Conservation (phyloP, 2,329 filamentous ascomycete genomes). For the Metarhizium rileyi region DNA sequence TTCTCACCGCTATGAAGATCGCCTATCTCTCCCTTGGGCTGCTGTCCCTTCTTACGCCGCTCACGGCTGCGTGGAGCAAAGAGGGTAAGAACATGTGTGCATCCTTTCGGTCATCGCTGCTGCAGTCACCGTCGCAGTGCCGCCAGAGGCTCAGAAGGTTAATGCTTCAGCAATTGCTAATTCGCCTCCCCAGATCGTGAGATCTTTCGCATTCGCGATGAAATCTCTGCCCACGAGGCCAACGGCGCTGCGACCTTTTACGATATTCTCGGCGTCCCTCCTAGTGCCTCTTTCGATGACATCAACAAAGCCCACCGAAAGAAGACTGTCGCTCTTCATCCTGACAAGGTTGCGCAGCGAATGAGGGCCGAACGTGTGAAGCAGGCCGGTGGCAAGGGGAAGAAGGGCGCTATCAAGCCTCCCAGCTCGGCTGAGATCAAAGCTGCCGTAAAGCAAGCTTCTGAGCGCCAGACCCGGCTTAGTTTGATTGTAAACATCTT, state of each 20-base stretch:
- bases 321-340: slow-evolving; percentile 73
- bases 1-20: slow-evolving; percentile 51
- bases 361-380: slow-evolving; percentile 62
- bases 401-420: slow-evolving; percentile 57
- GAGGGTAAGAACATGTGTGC: slow-evolving; percentile 49
- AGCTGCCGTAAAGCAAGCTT: slow-evolving; percentile 69
- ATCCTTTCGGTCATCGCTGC: background rate
- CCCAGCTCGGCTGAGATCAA: slow-evolving; percentile 68
- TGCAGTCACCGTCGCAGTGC: background rate
- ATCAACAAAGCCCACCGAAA: slow-evolving; percentile 93
- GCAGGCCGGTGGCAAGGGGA: slow-evolving; percentile 35
- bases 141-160: no score
- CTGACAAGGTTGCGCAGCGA: slow-evolving; percentile 87
- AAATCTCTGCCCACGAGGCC: slow-evolving; percentile 67
- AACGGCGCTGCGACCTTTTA: slow-evolving; percentile 82
- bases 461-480: slow-evolving; percentile 73
- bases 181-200: slow-evolving; percentile 66
- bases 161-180: background rate
- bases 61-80: slow-evolving; percentile 73
- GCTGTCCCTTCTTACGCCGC: slow-evolving; percentile 53
- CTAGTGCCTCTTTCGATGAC: slow-evolving; percentile 69
- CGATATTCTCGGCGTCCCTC: slow-evolving; percentile 73
- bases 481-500: slow-evolving; percentile 81
- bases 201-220: slow-evolving; percentile 91
- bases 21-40: slow-evolving; percentile 58